Base-by-base conservation (phyloP, 2,329 filamentous ascomycete genomes). In the Claviceps paspali region DNA sequence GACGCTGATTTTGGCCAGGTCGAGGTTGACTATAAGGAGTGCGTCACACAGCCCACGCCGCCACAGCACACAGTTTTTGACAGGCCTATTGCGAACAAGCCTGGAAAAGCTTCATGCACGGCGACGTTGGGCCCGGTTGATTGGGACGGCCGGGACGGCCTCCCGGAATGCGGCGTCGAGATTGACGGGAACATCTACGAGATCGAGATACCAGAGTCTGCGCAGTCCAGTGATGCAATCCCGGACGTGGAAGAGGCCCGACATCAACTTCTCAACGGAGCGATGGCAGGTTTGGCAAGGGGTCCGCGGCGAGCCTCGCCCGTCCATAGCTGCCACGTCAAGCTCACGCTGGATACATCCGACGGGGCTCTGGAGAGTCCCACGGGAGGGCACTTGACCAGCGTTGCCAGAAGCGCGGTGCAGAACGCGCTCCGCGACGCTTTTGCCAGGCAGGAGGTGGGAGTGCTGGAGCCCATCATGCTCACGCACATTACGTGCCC, bases 1-100 rank as follows among this genome's bases (percentile, higher is more conserved):
- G 56, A 94, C 75, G 69, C 86, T 67, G 43, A 77, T 63, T 94
- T 94, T 65, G 87, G 88, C 10, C 79, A 77, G 37, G 93, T 98
- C 43, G 83, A 94, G 49, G 94, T 98, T 42, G 86, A 92, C 47
- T 98, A 96, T 59, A 80, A 92, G 38, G 91, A 98, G 60, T 80
- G 78, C 33, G 63, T 91, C 8, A 73, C 76, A 0, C 62, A 64
- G 3, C 49, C 67, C 0, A 79, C 77, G 1, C 53, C 55, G 0
- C 60, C 71, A 0, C 68, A 77, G 27, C 73, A 69, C 18, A 70
- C 72, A 36, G 62, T 76, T 4, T 86, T 86, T 50, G 85, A 95
- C 48, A 79, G 78, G 30, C 75, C 81, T 4, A 74, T 95, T 15
- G 83, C 82, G 6, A 82, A 85, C 31, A 88, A 85, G 51, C 64